Evolutionary conservation across 306 rosid genomes (phyloP), one percentile per base, ranked within the genome.

Genomic region (Carpinus fangiana): DNA sequence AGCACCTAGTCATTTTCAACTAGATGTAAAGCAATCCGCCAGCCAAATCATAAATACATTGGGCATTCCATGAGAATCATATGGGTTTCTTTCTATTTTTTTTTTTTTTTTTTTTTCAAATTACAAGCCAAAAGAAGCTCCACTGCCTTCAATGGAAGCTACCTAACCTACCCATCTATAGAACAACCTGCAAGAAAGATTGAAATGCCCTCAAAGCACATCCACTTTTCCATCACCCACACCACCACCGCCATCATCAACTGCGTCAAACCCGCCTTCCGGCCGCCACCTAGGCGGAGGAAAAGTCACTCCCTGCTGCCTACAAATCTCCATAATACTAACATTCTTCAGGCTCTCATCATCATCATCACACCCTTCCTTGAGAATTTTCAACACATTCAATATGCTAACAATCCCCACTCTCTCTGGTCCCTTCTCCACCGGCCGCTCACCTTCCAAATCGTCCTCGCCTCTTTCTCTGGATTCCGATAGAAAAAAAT

Each of bases 281-380:
- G 60, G 84, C 86, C 80, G 65, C 89, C 86, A 82, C 7, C 51
- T 45, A 3, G 87, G 83, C 14, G 57, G 74, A 23, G 89, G 88
- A 72, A 89, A 89, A 46, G 31, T 79, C 62, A 88, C 2, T 47
- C 93, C 92, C 1, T 68, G 36, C 4, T 11, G 48, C 78, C 1
- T 76, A 8, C 56, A 64, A 46, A 78, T 79, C 31, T 88, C 80
- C 50, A 80, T 17, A 18, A 80, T 3, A n/a, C 81, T 64, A 28
- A 57, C 7, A 10, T 55, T 34, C 3, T 43, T 75, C 18, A 70
- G 13, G 57, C 2, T 46, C 18, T 80, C 84, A 7, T 57, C 55
- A 1, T 10, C 81, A 2, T 53, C 55, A 1, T 12, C 18, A 41
- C 10, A 5, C 0, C 64, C 45, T 5, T 70, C 73, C 4, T 47